Evolutionary conservation across 352 stramenopile genomes (phyloP).

Genomic region (Phytopythium montanum): DNA sequence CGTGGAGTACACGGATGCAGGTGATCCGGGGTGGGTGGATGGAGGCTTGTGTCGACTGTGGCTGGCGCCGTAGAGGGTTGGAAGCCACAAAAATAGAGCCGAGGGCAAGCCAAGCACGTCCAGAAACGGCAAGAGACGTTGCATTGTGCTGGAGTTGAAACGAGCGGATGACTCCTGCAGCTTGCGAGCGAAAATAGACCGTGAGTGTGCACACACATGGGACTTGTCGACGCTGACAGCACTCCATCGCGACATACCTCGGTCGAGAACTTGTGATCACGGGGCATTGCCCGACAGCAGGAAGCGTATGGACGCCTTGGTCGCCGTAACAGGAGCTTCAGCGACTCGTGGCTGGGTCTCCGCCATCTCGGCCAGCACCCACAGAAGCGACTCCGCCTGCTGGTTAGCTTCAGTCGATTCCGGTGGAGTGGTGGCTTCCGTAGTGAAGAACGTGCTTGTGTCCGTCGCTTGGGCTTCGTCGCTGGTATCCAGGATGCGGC

Average conservation of each 20-base stretch:
- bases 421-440: too few species aligned
- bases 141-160: not conserved
- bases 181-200: not conserved
- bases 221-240: not conserved
- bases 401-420: not conserved
- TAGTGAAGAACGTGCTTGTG: too few species aligned
- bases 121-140: constrained; percentile 1
- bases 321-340: not conserved
- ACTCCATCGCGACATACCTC: not conserved
- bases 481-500: not conserved
- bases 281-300: not conserved
- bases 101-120: not conserved
- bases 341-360: not conserved
- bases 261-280: not conserved
- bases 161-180: not conserved
- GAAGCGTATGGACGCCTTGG: not conserved
- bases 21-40: not conserved
- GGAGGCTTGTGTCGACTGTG: not conserved
- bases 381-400: not conserved
- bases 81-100: not conserved
- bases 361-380: not conserved
- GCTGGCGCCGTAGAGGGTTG: too few species aligned
- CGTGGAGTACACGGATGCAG: not conserved
- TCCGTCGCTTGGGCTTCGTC: too few species aligned
- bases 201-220: not conserved